Conservation (phyloP, 768 basidiomycete species). For the Leccinum boreale region DNA sequence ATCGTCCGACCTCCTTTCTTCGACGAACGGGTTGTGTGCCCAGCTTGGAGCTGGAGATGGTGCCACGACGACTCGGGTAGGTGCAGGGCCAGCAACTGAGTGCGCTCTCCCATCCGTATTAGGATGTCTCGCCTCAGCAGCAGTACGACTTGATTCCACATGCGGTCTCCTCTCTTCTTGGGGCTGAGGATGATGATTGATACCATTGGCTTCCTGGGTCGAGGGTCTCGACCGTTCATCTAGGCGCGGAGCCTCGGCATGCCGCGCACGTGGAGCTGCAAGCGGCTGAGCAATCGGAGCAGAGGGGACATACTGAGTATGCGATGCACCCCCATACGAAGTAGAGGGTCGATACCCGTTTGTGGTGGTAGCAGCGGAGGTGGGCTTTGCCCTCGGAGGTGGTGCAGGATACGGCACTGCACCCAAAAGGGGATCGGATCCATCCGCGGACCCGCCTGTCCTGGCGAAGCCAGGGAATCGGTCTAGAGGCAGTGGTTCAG, state of each 20-base stretch:
- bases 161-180: conserved; percentile 15
- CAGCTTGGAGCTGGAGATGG: conserved; percentile 27
- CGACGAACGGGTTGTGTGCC: conserved; percentile 29
- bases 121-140: conserved; percentile 6
- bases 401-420: conserved; percentile 29
- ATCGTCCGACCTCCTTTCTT: conserved; percentile 30
- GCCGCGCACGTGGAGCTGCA: conserved; percentile 20
- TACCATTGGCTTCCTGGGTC: conserved; percentile 14
- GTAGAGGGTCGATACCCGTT: conserved; percentile 13
- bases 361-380: conserved; percentile 1
- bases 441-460: conserved; percentile 24
- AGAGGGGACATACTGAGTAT: conserved; percentile 14
- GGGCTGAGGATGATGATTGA: conserved; percentile 3
- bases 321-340: conserved; percentile 9
- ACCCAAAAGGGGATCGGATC: conserved; percentile 17
- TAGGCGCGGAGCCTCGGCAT: conserved; percentile 17
- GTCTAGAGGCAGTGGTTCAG: conserved; percentile 48
- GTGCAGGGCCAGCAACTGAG: conserved; percentile 32
- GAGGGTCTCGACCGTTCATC: conserved; percentile 21
- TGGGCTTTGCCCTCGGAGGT: conserved; percentile 18
- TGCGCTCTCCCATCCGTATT: conserved; percentile 23
- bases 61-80: conserved; percentile 28
- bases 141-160: conserved; percentile 11
- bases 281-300: conserved; percentile 14
- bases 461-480: conserved; percentile 41